Evolutionary conservation across 2,329 filamentous ascomycete species (phyloP).

Genomic region (Exophiala phaeomuriformis): DNA sequence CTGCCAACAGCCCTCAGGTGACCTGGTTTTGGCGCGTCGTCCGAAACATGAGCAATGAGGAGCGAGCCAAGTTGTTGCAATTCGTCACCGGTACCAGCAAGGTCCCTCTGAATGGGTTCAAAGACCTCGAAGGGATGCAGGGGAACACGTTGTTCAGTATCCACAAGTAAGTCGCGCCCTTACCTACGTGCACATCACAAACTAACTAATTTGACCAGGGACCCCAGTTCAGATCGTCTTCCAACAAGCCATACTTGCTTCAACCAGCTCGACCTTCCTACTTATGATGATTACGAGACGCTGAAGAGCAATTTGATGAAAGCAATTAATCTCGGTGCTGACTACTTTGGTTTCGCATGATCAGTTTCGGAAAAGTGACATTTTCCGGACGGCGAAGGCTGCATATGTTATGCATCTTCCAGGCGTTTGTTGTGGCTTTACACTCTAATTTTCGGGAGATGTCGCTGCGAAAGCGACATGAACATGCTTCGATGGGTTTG

Average conservation of each 20-base stretch:
- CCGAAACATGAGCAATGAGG: constrained; percentile 96
- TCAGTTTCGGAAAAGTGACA: no score
- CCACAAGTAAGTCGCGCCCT: constrained; percentile 52
- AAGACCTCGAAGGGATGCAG: constrained; percentile 98
- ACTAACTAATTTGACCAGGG: constrained; percentile 10
- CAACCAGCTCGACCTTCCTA: constrained; percentile 96
- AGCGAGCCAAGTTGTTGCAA: constrained; percentile 91
- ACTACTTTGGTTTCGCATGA: constrained; percentile 58
- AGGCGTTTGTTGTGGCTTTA: neutral
- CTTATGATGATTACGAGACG: constrained; percentile 93
- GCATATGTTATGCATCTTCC: neutral
- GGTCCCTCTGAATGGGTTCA: constrained; percentile 96
- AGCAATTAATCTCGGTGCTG: constrained; percentile 94
- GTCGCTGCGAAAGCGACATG: neutral
- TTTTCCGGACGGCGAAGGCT: neutral
- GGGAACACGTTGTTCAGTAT: constrained; percentile 98
- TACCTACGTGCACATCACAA: neutral
- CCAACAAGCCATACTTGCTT: constrained; percentile 98
- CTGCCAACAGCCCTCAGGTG: constrained; percentile 85
- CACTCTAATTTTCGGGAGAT: neutral
- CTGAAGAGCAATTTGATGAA: constrained; percentile 83
- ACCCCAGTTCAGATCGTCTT: constrained; percentile 66
- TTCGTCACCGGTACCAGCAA: constrained; percentile 98
- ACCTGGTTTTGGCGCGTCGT: constrained; percentile 99
- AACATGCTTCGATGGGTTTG: neutral